A percentile compares a stretch with the other conserved stretches of the same genome.
phyloP scores from a whole-genome alignment of 73 alveolate genomes.

The Paramecium bursaria region DNA sequence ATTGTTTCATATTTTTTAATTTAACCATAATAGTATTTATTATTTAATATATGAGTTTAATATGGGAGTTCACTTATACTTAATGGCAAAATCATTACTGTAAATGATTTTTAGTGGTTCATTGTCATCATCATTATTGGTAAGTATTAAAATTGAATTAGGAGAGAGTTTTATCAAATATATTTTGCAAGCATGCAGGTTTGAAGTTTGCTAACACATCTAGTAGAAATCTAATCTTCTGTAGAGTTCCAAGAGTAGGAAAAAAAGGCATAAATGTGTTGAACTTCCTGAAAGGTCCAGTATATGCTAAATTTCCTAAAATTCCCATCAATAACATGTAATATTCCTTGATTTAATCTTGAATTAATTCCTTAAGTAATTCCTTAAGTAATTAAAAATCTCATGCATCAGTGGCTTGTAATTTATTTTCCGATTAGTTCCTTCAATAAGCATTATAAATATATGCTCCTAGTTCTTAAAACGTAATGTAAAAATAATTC shows the following conservation, averaged over 20 bases:
- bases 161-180: neutral
- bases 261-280: neutral
- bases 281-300: slow-evolving; percentile 3
- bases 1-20: too few species aligned
- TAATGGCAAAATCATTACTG: slow-evolving; percentile 47
- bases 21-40: too few species aligned
- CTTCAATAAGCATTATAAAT: neutral
- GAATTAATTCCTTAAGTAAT: slow-evolving; percentile 24
- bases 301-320: slow-evolving; percentile 8
- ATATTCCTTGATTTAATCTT: neutral
- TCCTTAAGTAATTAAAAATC: neutral
- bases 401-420: neutral
- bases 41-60: too few species aligned
- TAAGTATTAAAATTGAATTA: slow-evolving; percentile 18
- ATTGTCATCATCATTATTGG: neutral
- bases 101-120: slow-evolving; percentile 11
- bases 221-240: slow-evolving; percentile 30
- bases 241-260: neutral
- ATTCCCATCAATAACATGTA: slow-evolving; percentile 12
- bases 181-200: slow-evolving; percentile 38
- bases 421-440: neutral
- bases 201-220: slow-evolving; percentile 18
- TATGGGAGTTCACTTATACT: too few species aligned
- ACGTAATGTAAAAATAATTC: neutral
- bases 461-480: slow-evolving; percentile 32